phyloP scores from a whole-genome alignment of 2,329 filamentous ascomycete genomes.

The Alternaria brassicicola region DNA sequence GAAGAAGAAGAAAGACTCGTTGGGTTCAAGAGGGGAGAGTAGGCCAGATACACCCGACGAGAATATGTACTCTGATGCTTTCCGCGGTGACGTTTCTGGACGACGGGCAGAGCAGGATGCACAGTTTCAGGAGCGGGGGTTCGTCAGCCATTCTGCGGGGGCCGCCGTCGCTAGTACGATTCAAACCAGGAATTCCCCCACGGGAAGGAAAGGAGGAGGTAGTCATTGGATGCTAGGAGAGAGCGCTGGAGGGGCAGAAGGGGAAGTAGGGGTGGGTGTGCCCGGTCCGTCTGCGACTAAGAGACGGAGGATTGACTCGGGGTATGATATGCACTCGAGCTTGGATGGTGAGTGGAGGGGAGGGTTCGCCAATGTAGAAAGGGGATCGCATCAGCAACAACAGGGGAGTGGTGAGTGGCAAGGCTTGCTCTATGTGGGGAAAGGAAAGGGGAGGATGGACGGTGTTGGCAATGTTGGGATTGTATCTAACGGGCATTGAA shows the following conservation, averaged over 20 bases:
- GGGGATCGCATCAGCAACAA: not conserved
- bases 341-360: not conserved
- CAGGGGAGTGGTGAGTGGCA: not conserved
- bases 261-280: not conserved
- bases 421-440: not conserved
- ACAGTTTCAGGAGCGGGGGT: too few relatives aligned
- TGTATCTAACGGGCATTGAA: not conserved
- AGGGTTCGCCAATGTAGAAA: not conserved
- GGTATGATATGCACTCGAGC: not conserved
- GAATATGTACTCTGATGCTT: not conserved
- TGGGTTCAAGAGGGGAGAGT: not conserved
- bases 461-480: not conserved
- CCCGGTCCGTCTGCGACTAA: not conserved
- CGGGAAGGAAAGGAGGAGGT: rapidly evolving
- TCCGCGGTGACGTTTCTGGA: not conserved
- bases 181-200: not conserved
- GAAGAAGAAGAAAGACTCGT: not conserved
- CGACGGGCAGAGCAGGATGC: not conserved
- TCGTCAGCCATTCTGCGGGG: too few relatives aligned
- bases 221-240: not conserved
- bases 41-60: not conserved
- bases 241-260: rapidly evolving
- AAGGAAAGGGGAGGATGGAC: not conserved
- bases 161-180: not conserved
- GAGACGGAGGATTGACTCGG: not conserved